Base-by-base conservation (phyloP, 1,139 yeast genomes). In the Magnusiomyces tetraspermus region DNA sequence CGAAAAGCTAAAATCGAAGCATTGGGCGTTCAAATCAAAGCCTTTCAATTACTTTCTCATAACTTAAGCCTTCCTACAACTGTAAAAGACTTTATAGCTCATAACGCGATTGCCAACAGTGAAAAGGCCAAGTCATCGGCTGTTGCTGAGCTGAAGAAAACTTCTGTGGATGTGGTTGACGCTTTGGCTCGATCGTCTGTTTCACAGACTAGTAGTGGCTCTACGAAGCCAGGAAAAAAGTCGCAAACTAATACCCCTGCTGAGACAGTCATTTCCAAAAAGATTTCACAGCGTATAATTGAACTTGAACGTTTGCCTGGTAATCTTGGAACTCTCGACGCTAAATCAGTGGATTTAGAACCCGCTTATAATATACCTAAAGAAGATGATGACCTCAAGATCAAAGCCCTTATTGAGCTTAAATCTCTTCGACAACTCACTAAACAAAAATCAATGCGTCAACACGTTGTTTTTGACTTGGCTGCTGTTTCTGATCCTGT, bases 401-500 rank as follows among this genome's bases (percentile, higher is more conserved):
- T 85, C 36, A 74, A 74, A 57, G 83, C 90, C 1, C 71, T 94
- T 43, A 75, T 90, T 36, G 98, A 94, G 70, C 75, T 92, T 60
- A 94, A 90, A 68, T 75, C 90, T 0, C 75, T 92, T 59, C 81
- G 89, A 57, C 71, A 90, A 38, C 75, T 94, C 56, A 77, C 92
- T 1, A 84, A 86, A 61, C 99, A 94, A 65, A 90, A 90, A 65
- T 83, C 84, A 50, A 63, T 92, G 58, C 85, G 96, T 61, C 89
- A 87, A 64, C 80, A 77, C 58, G 69, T 94, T 36, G 72, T 90
- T 13, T 78, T 79, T 53, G 79, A 80, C 53, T 76, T 82, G 48
- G 85, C 95, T 1, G 63, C 67, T 43, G 60, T 63, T 36, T 59
- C 69, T 1, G 67, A 69, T 23, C 60, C 64, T 4, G 55, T 67